Evolutionary conservation across 331 rosid genomes (phyloP).

Genomic region (Acacia concinna): DNA sequence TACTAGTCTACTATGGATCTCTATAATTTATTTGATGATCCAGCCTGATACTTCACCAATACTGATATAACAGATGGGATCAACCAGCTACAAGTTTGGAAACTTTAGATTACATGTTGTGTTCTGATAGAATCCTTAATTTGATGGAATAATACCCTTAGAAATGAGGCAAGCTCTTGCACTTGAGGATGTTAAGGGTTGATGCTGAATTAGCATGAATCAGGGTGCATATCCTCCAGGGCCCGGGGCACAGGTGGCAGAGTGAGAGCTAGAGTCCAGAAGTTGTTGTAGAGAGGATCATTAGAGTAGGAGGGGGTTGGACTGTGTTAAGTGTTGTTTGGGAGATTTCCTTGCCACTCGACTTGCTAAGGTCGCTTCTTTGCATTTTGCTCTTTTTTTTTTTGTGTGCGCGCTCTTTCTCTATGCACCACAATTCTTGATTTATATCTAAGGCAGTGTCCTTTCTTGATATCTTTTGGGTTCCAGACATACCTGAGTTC

Average conservation of each 20-base stretch:
- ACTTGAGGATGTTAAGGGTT: neutral
- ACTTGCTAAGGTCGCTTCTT: neutral
- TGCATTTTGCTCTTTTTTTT: constrained; percentile 4
- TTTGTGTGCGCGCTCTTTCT: neutral
- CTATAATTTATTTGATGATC: neutral
- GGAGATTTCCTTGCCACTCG: neutral
- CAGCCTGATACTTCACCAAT: neutral
- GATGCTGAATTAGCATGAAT: neutral
- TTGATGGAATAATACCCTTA: neutral
- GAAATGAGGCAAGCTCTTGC: neutral
- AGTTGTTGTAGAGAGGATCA: neutral
- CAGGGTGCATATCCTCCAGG: neutral
- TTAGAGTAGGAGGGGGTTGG: neutral
- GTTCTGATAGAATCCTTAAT: constrained; percentile 6
- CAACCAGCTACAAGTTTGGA: neutral
- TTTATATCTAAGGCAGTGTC: neutral
- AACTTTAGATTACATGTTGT: neutral
- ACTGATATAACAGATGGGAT: neutral
- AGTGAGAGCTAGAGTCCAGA: neutral
- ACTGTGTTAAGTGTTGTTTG: neutral
- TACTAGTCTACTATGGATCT: neutral
- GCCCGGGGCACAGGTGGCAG: constrained; percentile 3
- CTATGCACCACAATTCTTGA: neutral
- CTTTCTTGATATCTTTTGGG: neutral
- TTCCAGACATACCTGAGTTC: neutral